Evolutionary conservation across 352 stramenopile genomes (phyloP).

Genomic region (Discostella stelligera): DNA sequence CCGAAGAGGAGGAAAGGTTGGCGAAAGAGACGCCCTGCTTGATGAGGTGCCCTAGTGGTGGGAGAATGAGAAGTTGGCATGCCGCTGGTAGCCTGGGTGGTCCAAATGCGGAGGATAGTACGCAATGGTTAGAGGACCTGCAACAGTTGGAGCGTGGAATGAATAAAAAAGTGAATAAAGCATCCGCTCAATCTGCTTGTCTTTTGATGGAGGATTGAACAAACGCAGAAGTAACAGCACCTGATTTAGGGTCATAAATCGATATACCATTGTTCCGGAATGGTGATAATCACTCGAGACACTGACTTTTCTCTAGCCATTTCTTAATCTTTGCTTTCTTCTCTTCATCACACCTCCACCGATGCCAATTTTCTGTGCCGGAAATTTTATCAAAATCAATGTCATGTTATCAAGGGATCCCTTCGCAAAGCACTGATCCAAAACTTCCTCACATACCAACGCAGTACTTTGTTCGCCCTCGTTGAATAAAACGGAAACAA

Average conservation of each 20-base stretch:
- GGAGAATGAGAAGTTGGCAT: constrained; percentile 66
- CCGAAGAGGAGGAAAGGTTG: constrained; percentile 64
- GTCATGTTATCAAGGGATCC: constrained; percentile 75
- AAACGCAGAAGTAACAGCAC: too few relatives aligned
- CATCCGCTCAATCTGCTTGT: constrained; percentile 12
- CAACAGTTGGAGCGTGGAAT: constrained; percentile 14
- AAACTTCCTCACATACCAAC: constrained; percentile 59
- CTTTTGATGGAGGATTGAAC: constrained; percentile 44
- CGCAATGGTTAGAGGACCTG: constrained; percentile 37
- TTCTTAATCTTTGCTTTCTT: constrained; percentile 17
- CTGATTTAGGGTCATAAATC: too few relatives aligned
- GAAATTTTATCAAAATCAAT: constrained; percentile 52
- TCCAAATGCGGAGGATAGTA: not conserved
- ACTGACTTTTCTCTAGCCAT: not conserved
- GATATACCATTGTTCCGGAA: too few relatives aligned
- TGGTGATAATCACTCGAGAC: not conserved
- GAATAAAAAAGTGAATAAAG: constrained; percentile 7
- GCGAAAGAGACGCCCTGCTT: constrained; percentile 76
- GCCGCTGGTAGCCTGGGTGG: constrained; percentile 1
- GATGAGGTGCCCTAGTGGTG: constrained; percentile 69
- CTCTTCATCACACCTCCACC: constrained; percentile 43
- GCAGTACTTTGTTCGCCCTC: constrained; percentile 53
- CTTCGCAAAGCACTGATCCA: constrained; percentile 63
- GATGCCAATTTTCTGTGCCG: constrained; percentile 25
- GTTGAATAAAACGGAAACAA: constrained; percentile 57